A percentile compares a stretch with the other conserved stretches of the same genome.
These are phyloP conservation scores for Porogramme epimiltina DNA, from an alignment of 1,284 basidiomycete species.

Conservation along the genomic window DNA sequence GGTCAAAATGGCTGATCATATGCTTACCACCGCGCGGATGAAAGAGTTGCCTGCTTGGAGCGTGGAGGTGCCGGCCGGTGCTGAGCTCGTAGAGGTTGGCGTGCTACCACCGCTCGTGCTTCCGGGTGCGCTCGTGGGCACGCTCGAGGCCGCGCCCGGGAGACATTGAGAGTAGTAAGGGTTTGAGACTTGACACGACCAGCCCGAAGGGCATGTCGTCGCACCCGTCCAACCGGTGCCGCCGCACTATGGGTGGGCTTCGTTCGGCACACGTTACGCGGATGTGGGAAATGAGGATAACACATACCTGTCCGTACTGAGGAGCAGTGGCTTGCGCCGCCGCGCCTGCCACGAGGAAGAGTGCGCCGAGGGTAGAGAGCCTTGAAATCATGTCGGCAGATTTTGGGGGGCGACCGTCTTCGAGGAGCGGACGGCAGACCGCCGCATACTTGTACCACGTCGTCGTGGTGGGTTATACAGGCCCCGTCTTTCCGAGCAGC, in stretches of 20 bases:
- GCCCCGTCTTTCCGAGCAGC: too few relatives aligned
- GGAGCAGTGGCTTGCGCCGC: constrained; percentile 28
- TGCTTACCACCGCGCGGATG: constrained; percentile 57
- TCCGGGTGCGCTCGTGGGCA: constrained; percentile 25
- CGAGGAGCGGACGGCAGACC: not conserved
- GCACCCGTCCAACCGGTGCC: constrained; percentile 48
- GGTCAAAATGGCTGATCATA: not conserved
- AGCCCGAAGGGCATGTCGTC: constrained; percentile 49
- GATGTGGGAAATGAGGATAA: not conserved
- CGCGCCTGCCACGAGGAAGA: constrained; percentile 22
- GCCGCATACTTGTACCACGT: constrained; percentile 12
- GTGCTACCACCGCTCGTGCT: constrained; percentile 24
- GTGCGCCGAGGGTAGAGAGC: constrained; percentile 20
- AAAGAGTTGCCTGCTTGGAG: constrained; percentile 55
- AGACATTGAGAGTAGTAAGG: constrained; percentile 56
- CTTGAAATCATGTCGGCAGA: constrained; percentile 19
- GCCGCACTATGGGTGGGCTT: constrained; percentile 21
- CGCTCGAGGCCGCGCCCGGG: constrained; percentile 38
- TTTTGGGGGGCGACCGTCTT: not conserved
- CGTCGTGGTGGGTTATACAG: not conserved
- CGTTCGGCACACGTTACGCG: not conserved
- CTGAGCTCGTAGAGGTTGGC: constrained; percentile 35
- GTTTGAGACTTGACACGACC: constrained; percentile 47
- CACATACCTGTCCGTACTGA: constrained; percentile 31
- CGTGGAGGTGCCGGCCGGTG: constrained; percentile 43